phyloP scores from a whole-genome alignment of 176 grass and related monocot species.

The Cymbopogon citratus region DNA sequence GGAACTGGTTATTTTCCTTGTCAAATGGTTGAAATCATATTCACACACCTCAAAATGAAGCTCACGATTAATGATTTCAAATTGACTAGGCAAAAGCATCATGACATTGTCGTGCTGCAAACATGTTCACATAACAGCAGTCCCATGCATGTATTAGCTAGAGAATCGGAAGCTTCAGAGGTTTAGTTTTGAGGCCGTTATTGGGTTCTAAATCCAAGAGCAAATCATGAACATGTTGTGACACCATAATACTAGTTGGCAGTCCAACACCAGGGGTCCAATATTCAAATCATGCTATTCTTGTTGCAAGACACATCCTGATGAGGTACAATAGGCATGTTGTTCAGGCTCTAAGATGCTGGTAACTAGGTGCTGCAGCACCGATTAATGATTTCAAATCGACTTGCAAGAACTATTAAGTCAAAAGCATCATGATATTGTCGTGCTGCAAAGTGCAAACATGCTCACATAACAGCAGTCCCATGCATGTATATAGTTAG shows the following conservation, averaged over 20 bases:
- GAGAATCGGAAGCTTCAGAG: not conserved
- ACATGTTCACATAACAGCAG: slow-evolving; percentile 2
- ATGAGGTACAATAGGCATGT: not conserved
- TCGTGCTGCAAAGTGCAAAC: no score
- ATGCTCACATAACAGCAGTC: no score
- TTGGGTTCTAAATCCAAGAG: not conserved
- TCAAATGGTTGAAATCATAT: not conserved
- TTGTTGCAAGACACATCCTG: not conserved
- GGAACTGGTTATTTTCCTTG: not conserved
- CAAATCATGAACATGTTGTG: not conserved
- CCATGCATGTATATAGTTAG: no score
- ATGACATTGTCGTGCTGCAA: not conserved
- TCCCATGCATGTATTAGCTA: not conserved
- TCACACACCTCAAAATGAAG: slow-evolving; percentile 12
- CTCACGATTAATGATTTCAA: not conserved
- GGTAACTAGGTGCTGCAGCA: not conserved
- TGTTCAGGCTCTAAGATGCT: not conserved
- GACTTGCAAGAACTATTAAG: no score
- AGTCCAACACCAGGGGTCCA: not conserved
- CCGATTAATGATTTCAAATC: not conserved
- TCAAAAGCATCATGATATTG: no score
- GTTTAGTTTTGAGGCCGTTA: no score
- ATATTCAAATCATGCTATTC: not conserved
- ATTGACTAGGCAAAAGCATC: not conserved
- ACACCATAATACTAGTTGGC: not conserved